Percentiles rank a stretch among this genome's conserved stretches.
Conservation (phyloP, 176 grass and related monocot genomes). For the Oryza glaberrima region DNA sequence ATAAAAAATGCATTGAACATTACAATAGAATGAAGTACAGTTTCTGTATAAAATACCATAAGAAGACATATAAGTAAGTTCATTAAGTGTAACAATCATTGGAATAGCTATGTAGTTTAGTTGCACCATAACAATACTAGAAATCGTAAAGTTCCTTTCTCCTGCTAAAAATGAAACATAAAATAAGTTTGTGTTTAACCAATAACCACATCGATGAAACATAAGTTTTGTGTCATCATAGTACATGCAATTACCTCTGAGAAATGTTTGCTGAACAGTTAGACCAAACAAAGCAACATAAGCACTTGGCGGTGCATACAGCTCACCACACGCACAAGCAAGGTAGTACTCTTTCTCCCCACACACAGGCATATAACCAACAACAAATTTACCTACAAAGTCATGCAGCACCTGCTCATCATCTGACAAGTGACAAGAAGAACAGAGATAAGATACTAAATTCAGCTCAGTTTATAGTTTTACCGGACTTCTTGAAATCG, state of each 20-base stretch:
- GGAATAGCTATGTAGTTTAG: conserved; percentile 10
- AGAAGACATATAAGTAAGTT: background rate
- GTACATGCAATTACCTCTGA: conserved; percentile 65
- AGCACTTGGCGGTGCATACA: conserved; percentile 91
- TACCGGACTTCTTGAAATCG: conserved; percentile 96
- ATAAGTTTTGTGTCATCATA: conserved; percentile 1
- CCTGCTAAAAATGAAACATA: conserved; percentile 28
- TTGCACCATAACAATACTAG: background rate
- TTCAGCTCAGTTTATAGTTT: conserved; percentile 29
- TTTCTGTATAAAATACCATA: conserved; percentile 18
- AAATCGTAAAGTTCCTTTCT: conserved; percentile 1
- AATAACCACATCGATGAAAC: conserved; percentile 30
- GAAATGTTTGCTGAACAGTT: conserved; percentile 79
- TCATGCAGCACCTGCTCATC: conserved; percentile 22
- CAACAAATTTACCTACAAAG: conserved; percentile 89
- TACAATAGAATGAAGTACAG: conserved; percentile 1
- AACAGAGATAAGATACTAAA: conserved; percentile 30
- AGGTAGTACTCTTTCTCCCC: conserved; percentile 99
- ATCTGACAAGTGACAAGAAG: background rate
- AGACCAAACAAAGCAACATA: conserved; percentile 89
- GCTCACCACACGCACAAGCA: conserved; percentile 81
- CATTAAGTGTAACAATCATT: background rate
- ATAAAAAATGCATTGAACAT: conserved; percentile 35
- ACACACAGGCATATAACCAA: conserved; percentile 88
- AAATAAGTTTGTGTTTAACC: conserved; percentile 9